Evolutionary conservation across 768 basidiomycete genomes (phyloP).

Genomic region (Cystoderma amianthinum): DNA sequence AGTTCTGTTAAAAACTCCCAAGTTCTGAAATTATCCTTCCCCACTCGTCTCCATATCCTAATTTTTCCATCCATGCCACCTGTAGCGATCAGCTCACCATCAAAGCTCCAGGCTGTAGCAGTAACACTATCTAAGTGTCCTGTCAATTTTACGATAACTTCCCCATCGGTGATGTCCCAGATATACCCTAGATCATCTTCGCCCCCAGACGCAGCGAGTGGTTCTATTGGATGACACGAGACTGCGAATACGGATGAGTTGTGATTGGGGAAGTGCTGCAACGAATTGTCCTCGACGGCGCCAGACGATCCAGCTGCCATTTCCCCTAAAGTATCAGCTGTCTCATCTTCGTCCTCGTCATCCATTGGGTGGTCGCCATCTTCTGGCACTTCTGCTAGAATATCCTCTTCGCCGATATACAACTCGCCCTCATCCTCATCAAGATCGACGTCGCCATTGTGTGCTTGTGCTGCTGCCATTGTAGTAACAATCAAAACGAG

Average conservation of each 20-base stretch:
- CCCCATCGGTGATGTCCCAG: conserved; percentile 82
- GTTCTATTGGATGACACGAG: conserved; percentile 74
- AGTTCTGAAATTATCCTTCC: conserved; percentile 59
- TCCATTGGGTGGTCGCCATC: conserved; percentile 71
- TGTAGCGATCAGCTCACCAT: conserved; percentile 91
- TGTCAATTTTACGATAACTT: conserved; percentile 74
- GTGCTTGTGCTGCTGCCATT: conserved; percentile 28
- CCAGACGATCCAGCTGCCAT: conserved; percentile 33
- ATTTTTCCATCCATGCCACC: conserved; percentile 98
- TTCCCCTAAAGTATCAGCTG: conserved; percentile 30
- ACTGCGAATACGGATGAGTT: conserved; percentile 77
- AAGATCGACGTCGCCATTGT: conserved; percentile 31
- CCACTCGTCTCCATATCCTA: conserved; percentile 84
- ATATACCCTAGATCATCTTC: conserved; percentile 95
- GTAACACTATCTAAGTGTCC: conserved; percentile 94
- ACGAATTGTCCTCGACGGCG: conserved; percentile 48
- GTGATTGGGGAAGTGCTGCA: conserved; percentile 68
- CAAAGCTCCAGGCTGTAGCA: conserved; percentile 68
- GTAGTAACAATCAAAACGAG: conserved; percentile 4
- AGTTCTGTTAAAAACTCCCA: conserved; percentile 97
- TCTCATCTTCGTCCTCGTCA: conserved; percentile 50
- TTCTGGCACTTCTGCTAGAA: conserved; percentile 55
- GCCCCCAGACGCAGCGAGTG: conserved; percentile 86
- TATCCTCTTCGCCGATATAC: conserved; percentile 61
- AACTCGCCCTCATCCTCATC: conserved; percentile 47